These are phyloP conservation scores for Thozetella sp. DNA, from an alignment of 495 filamentous ascomycete species.

Conservation along the genomic window DNA sequence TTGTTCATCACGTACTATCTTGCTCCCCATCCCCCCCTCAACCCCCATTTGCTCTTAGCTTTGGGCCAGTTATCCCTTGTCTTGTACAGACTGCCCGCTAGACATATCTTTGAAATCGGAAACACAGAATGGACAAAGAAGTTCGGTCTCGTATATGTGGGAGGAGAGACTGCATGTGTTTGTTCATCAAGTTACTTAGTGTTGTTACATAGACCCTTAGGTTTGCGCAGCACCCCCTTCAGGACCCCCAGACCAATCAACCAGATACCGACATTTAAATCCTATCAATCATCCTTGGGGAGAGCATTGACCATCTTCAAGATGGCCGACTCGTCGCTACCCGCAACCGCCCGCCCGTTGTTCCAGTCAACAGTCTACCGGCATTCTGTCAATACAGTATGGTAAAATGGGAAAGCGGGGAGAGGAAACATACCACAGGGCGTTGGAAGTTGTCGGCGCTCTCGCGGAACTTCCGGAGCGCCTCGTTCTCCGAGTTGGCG, in stretches of 20 bases:
- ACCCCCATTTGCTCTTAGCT: too few species aligned
- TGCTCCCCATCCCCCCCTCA: too few species aligned
- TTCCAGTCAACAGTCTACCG: constrained; percentile 87
- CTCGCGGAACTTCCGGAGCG: constrained; percentile 70
- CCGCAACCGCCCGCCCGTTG: constrained; percentile 77
- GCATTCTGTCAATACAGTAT: constrained; percentile 10
- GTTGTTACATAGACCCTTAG: too few species aligned
- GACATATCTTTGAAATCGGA: too few species aligned
- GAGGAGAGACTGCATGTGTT: not conserved
- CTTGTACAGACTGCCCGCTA: too few species aligned
- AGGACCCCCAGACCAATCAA: not conserved
- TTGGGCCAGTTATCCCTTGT: too few species aligned
- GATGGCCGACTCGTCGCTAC: constrained; percentile 82
- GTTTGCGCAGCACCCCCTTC: not conserved
- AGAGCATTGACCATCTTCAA: constrained; percentile 69
- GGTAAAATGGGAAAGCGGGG: not conserved
- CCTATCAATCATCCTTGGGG: constrained; percentile 55
- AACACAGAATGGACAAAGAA: too few species aligned
- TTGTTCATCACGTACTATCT: too few species aligned
- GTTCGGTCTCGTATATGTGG: too few species aligned
- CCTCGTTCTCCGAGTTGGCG: constrained; percentile 71
- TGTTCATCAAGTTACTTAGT: too few species aligned
- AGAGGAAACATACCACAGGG: constrained; percentile 63
- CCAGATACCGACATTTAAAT: too few species aligned
- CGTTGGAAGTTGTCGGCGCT: constrained; percentile 62